Percentiles rank a stretch among this genome's conserved stretches.
Conservation (phyloP, 129 eudicot species). For the Mikania micrantha region DNA sequence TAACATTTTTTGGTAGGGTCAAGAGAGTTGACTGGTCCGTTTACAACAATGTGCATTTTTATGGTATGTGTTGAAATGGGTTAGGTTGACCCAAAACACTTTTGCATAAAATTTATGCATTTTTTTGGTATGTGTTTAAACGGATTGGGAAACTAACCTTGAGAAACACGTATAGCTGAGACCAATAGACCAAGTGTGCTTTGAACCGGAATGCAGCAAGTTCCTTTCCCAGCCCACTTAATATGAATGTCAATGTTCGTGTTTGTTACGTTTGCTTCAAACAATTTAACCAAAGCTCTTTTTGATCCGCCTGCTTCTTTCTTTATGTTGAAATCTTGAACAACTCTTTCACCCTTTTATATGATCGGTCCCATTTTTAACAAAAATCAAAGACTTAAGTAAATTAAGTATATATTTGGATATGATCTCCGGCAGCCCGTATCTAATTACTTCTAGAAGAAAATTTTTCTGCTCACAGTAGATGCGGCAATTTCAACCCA, state of each 20-base stretch:
- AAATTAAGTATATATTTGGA: not conserved
- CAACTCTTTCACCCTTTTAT: conserved; percentile 55
- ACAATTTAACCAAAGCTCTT: conserved; percentile 42
- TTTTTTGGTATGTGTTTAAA: no score
- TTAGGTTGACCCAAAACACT: not conserved
- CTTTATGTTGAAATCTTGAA: conserved; percentile 51
- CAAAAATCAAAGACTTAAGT: not conserved
- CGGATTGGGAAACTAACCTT: conserved; percentile 50
- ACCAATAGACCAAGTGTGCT: conserved; percentile 66
- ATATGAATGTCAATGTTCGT: conserved; percentile 55
- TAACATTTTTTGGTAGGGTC: no score
- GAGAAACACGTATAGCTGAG: conserved; percentile 60
- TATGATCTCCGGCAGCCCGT: not conserved
- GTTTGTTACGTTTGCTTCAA: conserved; percentile 53
- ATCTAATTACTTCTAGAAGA: not conserved
- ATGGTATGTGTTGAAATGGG: not conserved
- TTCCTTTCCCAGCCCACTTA: conserved; percentile 70
- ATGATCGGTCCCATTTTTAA: not conserved
- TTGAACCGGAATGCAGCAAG: conserved; percentile 69
- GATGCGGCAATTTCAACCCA: not conserved
- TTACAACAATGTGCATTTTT: not conserved
- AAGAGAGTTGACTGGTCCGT: no score
- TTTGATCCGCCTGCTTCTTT: conserved; percentile 50
- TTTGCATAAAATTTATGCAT: not conserved
- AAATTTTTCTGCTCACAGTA: not conserved